Evolutionary conservation across 1,284 basidiomycete species (phyloP).

Genomic region (Irpex sp.): DNA sequence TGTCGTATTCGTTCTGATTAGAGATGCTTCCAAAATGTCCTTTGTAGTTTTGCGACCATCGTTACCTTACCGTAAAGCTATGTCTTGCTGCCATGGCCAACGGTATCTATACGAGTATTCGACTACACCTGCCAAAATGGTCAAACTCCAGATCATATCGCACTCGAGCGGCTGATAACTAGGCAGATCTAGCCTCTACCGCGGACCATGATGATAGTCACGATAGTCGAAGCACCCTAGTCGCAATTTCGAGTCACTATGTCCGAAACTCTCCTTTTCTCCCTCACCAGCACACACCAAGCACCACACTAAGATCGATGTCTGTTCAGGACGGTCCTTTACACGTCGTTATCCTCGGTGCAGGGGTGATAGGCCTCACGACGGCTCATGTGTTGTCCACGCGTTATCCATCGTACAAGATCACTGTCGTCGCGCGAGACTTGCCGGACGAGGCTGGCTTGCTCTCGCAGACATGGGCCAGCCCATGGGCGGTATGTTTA

Average conservation of each 20-base stretch:
- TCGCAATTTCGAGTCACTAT: background rate
- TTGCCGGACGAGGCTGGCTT: conserved; percentile 52
- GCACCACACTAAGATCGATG: background rate
- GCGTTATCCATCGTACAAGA: conserved; percentile 30
- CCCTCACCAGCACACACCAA: background rate
- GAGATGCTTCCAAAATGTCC: background rate
- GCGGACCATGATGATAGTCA: background rate
- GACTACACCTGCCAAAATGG: background rate
- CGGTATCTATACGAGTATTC: background rate
- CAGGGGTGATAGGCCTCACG: conserved; percentile 48
- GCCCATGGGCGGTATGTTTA: conserved; percentile 63
- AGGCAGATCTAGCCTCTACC: background rate
- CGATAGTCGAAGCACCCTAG: background rate
- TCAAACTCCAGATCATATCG: background rate
- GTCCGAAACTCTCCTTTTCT: background rate
- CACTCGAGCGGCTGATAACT: background rate
- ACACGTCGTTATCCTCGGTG: conserved; percentile 46
- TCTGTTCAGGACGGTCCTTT: background rate
- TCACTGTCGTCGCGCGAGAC: conserved; percentile 64
- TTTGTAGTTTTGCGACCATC: background rate
- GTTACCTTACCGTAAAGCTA: background rate
- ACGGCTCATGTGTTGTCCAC: conserved; percentile 37
- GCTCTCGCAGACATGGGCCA: conserved; percentile 57
- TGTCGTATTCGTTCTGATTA: background rate
- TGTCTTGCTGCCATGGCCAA: background rate